Conservation (phyloP, 495 filamentous ascomycete genomes). For the Filosporella fistucella region DNA sequence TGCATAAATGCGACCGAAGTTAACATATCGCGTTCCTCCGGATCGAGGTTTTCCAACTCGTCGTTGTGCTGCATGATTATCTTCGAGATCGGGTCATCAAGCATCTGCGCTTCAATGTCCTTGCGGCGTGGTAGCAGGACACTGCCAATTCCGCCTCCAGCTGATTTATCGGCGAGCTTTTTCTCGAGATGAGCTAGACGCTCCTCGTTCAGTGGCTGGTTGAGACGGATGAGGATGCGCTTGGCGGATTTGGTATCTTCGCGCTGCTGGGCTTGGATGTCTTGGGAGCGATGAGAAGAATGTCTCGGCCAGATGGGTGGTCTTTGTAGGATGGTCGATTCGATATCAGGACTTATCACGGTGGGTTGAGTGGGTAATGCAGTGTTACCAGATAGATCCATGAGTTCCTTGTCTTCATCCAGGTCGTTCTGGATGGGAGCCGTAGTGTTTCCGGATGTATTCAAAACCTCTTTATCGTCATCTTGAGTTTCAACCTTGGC, state of each 20-base stretch:
- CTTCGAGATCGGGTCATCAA: slow-evolving; percentile 11
- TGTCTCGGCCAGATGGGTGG: slow-evolving; percentile 11
- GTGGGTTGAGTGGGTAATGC: background rate
- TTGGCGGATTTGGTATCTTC: slow-evolving; percentile 7
- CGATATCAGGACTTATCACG: background rate
- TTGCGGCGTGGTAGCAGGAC: slow-evolving; percentile 8
- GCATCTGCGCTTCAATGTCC: slow-evolving; percentile 13
- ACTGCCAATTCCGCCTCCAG: background rate
- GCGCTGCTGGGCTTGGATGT: slow-evolving; percentile 8
- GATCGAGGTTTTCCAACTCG: slow-evolving; percentile 12
- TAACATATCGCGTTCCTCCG: slow-evolving; percentile 13
- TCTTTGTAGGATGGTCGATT: slow-evolving; percentile 2
- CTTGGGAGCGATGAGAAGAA: slow-evolving; percentile 8
- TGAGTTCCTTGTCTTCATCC: slow-evolving; percentile 1
- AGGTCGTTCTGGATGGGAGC: background rate
- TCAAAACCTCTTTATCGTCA: background rate
- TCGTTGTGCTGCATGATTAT: slow-evolving; percentile 16
- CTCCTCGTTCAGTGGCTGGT: slow-evolving; percentile 8
- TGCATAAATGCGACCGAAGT: slow-evolving; percentile 14
- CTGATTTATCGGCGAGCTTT: slow-evolving; percentile 1
- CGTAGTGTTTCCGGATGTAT: background rate
- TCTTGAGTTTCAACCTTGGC: slow-evolving; percentile 1
- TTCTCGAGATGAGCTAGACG: slow-evolving; percentile 13
- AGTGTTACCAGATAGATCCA: slow-evolving; percentile 5
- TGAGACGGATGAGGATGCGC: slow-evolving; percentile 9